Percentiles rank a stretch among this genome's conserved stretches.
Conservation (phyloP, 495 filamentous ascomycete species). For the Neurospora sp. region DNA sequence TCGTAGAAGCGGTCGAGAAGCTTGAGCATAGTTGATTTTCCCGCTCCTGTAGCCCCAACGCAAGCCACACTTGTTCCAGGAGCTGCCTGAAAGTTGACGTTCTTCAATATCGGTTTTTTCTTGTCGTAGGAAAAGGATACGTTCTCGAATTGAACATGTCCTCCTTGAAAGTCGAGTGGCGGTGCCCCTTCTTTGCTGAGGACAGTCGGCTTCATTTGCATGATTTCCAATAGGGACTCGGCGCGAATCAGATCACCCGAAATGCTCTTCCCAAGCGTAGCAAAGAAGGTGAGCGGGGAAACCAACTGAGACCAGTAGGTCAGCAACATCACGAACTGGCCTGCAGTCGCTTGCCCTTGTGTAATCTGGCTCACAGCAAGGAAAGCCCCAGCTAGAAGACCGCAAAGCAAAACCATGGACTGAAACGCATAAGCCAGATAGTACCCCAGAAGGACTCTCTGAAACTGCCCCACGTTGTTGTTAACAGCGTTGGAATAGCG, state of each 20-base stretch:
- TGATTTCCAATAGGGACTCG: constrained; percentile 60
- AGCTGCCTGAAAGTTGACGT: constrained; percentile 49
- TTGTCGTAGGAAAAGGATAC: constrained; percentile 65
- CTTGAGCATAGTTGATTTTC: constrained; percentile 69
- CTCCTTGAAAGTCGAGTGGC: constrained; percentile 45
- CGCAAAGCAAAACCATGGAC: constrained; percentile 50
- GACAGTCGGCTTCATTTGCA: constrained; percentile 56
- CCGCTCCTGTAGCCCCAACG: constrained; percentile 67
- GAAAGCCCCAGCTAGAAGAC: constrained; percentile 51
- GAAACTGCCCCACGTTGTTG: constrained; percentile 29
- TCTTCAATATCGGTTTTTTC: constrained; percentile 54
- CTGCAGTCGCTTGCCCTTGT: constrained; percentile 44
- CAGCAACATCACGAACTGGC: constrained; percentile 60
- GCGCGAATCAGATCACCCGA: constrained; percentile 56
- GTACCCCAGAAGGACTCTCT: constrained; percentile 31
- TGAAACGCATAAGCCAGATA: constrained; percentile 41
- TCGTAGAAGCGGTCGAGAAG: constrained; percentile 66
- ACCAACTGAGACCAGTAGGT: constrained; percentile 60
- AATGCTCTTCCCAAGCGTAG: constrained; percentile 47
- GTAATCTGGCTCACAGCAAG: constrained; percentile 60
- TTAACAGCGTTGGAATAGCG: constrained; percentile 46
- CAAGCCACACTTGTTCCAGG: constrained; percentile 60
- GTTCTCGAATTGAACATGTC: constrained; percentile 52
- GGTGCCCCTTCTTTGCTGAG: constrained; percentile 44
- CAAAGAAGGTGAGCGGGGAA: constrained; percentile 54